A percentile compares a stretch with the other conserved stretches of the same genome.
Conservation (phyloP, 2,329 filamentous ascomycete species). For the Cordyceps militaris region DNA sequence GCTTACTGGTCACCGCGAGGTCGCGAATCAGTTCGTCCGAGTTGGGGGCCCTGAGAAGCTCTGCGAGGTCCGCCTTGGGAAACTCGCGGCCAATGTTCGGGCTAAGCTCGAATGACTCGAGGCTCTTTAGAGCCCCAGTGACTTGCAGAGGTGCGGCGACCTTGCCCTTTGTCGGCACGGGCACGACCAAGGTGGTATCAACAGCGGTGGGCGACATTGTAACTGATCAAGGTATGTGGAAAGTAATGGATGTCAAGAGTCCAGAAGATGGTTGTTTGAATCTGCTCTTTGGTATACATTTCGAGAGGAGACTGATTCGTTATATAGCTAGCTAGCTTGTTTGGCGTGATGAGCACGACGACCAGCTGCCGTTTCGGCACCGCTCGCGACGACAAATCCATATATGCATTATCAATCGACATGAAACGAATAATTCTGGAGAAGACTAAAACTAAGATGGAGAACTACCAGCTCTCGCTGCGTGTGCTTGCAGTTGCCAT, state of each 20-base stretch:
- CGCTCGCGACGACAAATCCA: not conserved
- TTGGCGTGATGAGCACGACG: not conserved
- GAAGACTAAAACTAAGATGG: not conserved
- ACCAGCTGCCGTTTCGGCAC: not conserved
- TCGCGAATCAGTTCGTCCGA: conserved; percentile 58
- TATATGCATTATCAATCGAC: not conserved
- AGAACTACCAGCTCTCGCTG: not conserved
- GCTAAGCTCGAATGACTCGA: conserved; percentile 51
- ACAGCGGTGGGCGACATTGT: conserved; percentile 9
- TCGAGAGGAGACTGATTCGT: not conserved
- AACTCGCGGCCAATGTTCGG: conserved; percentile 58
- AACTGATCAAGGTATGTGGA: not conserved
- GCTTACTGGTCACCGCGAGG: conserved; percentile 57
- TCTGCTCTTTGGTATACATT: not conserved
- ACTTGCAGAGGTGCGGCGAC: conserved; percentile 36
- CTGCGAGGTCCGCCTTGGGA: conserved; percentile 49
- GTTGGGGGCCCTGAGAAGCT: conserved; percentile 54
- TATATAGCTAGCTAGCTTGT: not conserved
- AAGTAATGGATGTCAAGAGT: not conserved
- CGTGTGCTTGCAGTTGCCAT: conserved; percentile 14
- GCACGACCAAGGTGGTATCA: not conserved
- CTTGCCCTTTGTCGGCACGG: conserved; percentile 7
- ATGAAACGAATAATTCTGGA: not conserved
- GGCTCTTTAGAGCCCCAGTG: conserved; percentile 43
- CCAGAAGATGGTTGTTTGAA: too few relatives aligned